Base-by-base conservation (phyloP, 2,329 filamentous ascomycete species). In the Trichothecium roseum region DNA sequence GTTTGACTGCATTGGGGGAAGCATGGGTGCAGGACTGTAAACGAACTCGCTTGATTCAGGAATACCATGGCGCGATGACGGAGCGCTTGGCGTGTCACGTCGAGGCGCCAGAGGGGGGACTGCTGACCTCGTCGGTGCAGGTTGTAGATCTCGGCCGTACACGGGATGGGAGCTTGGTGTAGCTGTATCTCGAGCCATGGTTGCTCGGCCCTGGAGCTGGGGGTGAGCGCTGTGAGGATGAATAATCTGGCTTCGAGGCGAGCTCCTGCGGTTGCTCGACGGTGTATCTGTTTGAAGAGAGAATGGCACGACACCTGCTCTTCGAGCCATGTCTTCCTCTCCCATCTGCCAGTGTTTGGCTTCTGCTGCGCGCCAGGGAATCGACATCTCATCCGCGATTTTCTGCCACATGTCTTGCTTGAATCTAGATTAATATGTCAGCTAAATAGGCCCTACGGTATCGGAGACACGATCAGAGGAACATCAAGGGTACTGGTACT, bases 281-380 rank as follows among this genome's bases (percentile, higher is more conserved):
- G 20, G 20, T 6, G 20, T 24, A 64, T 61, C 40, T 72, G 66
- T 3, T 10, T 24, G 76, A 20, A 85, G 64, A 3, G 79, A 77
- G 59, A 95, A 95, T 2, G 89, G 86, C 7, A 84, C 80, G 27
- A 91, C 86, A 30, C 91, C 91, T 29, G 89, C 89, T 39, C 89
- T 81, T 41, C 83, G 76, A 32, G 88, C 88, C 86, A 98, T 96
- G 49, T 96, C 91, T 47, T 79, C 69, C 56, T 94, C 86, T 42
- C 89, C 89, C 37, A 98, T 69, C 52, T 94, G 84, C 89, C 91
- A 98, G 60, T 96, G 91, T 88, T 95, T 95, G 4, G 86, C 88
- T 61, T 98, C 89, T 32, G 85, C 89, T 14, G 91, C 87, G 51
- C 91, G 75, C 89, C 89, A 96, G 26, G 89, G 91, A 38, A 95